Conservation (phyloP, 2,329 filamentous ascomycete species). For the Neocucurbitaria cava region DNA sequence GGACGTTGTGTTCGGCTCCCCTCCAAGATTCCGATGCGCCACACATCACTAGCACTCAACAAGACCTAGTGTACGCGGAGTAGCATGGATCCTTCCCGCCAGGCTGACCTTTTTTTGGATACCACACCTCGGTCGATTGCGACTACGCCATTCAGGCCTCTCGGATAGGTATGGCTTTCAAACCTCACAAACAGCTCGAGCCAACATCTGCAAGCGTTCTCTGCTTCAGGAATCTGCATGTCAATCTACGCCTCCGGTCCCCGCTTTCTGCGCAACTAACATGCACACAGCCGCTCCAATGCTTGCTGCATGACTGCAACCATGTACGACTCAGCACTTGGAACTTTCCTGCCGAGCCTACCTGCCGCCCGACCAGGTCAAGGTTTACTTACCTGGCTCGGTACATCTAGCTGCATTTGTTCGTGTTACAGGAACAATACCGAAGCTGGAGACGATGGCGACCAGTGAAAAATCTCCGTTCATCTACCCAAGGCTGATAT, state of each 20-base stretch:
- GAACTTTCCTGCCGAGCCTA: slow-evolving; percentile 15
- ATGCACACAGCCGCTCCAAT: slow-evolving; percentile 21
- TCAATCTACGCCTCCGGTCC: slow-evolving; percentile 14
- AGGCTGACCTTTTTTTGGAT: slow-evolving; percentile 26
- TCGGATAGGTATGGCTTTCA: slow-evolving; percentile 13
- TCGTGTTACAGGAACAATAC: slow-evolving; percentile 14
- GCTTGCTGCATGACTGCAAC: slow-evolving; percentile 19
- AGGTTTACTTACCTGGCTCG: slow-evolving; percentile 15
- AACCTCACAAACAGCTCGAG: slow-evolving; percentile 18
- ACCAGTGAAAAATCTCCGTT: slow-evolving; percentile 17
- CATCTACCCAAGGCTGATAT: slow-evolving; percentile 18
- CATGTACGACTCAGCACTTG: slow-evolving; percentile 22
- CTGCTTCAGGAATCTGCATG: slow-evolving; percentile 13
- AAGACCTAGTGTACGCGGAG: slow-evolving; percentile 16
- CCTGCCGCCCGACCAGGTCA: slow-evolving; percentile 10
- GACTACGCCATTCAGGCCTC: slow-evolving; percentile 9
- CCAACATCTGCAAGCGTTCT: slow-evolving; percentile 16
- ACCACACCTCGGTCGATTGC: slow-evolving; percentile 16
- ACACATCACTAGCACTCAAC: slow-evolving; percentile 14
- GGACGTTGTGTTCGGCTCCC: slow-evolving; percentile 33
- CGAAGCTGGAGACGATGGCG: background rate
- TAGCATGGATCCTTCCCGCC: slow-evolving; percentile 14
- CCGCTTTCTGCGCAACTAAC: slow-evolving; percentile 19
- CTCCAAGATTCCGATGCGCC: slow-evolving; percentile 33
- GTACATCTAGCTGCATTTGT: slow-evolving; percentile 22